phyloP scores from a whole-genome alignment of 1,139 yeast genomes.

The Saccharomyces hybrid region DNA sequence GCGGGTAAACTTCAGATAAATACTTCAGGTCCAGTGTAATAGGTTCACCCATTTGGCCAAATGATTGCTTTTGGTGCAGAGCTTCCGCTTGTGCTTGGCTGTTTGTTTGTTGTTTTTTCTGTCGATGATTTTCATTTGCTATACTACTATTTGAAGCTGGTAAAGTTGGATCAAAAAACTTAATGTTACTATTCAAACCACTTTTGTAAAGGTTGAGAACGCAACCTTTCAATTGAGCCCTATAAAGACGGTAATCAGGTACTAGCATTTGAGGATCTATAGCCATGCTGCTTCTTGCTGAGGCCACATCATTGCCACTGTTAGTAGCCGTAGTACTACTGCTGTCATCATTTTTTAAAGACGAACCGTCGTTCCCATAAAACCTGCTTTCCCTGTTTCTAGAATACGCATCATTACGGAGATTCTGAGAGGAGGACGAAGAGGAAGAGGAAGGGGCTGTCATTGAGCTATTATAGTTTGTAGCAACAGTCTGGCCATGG shows the following conservation, averaged over 20 bases:
- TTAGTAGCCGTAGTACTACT: conserved; percentile 29
- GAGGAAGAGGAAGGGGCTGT: not conserved
- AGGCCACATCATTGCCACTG: conserved; percentile 2
- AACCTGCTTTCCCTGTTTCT: conserved; percentile 29
- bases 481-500: conserved; percentile 36
- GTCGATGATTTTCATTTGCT: conserved; percentile 3
- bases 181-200: conserved; percentile 43
- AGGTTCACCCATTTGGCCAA: not conserved
- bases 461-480: conserved; percentile 5
- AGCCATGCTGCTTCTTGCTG: conserved; percentile 4
- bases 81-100: not conserved
- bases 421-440: conserved; percentile 8
- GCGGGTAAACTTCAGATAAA: conserved; percentile 44
- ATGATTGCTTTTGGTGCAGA: not conserved
- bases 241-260: conserved; percentile 38
- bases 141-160: conserved; percentile 7
- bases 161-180: conserved; percentile 37
- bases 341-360: conserved; percentile 9
- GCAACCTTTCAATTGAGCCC: conserved; percentile 63
- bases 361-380: conserved; percentile 7
- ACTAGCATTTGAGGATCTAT: conserved; percentile 14
- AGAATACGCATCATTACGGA: conserved; percentile 12
- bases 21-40: conserved; percentile 27
- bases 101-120: not conserved
- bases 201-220: conserved; percentile 50